Conservation (phyloP, 345 rosid genomes). For the Chamaenerion angustifolium region DNA sequence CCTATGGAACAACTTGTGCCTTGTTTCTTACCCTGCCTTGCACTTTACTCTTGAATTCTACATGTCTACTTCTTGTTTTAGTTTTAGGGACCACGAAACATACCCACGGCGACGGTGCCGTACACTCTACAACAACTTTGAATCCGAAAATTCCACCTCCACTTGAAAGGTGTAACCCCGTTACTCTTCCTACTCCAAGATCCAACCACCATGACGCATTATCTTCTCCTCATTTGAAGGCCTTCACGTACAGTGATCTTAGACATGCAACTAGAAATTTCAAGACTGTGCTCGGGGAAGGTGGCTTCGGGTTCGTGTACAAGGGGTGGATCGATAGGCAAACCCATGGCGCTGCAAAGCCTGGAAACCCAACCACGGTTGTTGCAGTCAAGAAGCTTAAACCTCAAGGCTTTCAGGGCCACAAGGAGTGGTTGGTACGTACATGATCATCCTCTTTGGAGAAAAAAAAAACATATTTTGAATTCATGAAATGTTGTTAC, state of each 20-base stretch:
- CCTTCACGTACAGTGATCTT: conserved; percentile 40
- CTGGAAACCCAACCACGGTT: conserved; percentile 25
- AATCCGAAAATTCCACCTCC: conserved; percentile 4
- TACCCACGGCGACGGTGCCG: not conserved
- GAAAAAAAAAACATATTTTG: too few species aligned
- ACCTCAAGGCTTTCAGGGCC: conserved; percentile 61
- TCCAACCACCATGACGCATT: conserved; percentile 23
- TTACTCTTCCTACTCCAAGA: conserved; percentile 15
- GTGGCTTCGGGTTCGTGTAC: conserved; percentile 76
- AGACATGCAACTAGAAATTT: conserved; percentile 53
- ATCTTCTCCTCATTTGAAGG: conserved; percentile 35
- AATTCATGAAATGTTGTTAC: too few species aligned
- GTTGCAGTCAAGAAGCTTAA: conserved; percentile 69
- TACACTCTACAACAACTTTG: conserved; percentile 12
- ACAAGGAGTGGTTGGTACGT: conserved; percentile 78
- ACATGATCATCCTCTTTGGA: not conserved
- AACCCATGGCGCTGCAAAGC: conserved; percentile 18
- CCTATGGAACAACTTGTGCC: too few species aligned
- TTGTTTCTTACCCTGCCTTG: too few species aligned
- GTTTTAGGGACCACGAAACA: conserved; percentile 8
- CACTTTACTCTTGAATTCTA: too few species aligned
- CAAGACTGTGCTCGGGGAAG: conserved; percentile 54
- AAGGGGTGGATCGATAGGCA: conserved; percentile 58
- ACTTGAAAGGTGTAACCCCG: conserved; percentile 11
- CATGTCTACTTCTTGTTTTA: too few species aligned